Conservation (phyloP, 1,139 yeast genomes). For the Arxiozyma telluris region DNA sequence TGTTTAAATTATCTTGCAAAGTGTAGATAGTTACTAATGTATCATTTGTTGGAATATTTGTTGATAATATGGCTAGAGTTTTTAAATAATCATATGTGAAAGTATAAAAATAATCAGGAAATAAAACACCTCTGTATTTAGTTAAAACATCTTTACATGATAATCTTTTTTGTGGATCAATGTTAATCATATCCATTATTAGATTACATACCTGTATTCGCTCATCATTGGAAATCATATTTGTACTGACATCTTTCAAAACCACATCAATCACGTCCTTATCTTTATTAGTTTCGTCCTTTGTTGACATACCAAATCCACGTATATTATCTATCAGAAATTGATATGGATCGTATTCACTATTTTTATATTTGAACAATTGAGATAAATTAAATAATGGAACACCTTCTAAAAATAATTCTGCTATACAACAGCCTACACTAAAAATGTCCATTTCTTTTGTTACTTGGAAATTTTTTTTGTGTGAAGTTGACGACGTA, state of each 20-base stretch:
- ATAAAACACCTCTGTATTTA: slow-evolving; percentile 43
- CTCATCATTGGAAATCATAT: background rate
- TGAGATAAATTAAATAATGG: slow-evolving; percentile 83
- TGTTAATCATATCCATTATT: slow-evolving; percentile 51
- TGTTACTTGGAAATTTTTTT: slow-evolving; percentile 33
- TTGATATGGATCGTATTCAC: slow-evolving; percentile 53
- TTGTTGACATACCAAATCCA: slow-evolving; percentile 25
- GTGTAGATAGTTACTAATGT: slow-evolving; percentile 16
- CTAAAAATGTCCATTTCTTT: slow-evolving; percentile 82
- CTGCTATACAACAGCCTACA: slow-evolving; percentile 87
- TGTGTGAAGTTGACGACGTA: background rate
- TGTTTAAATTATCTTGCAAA: slow-evolving; percentile 27
- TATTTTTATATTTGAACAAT: slow-evolving; percentile 68
- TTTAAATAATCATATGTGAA: slow-evolving; percentile 63
- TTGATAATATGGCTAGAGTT: slow-evolving; percentile 29
- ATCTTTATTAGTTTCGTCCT: slow-evolving; percentile 25
- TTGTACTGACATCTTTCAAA: background rate
- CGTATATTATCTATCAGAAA: slow-evolving; percentile 37
- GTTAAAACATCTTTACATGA: slow-evolving; percentile 47
- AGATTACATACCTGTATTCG: slow-evolving; percentile 38
- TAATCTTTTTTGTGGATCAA: slow-evolving; percentile 53
- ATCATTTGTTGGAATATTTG: slow-evolving; percentile 25
- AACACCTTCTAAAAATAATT: slow-evolving; percentile 75
- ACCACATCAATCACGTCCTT: background rate
- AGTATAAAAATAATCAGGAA: slow-evolving; percentile 64